Conservation (phyloP, 2,329 filamentous ascomycete species). For the Microdochium nivale region DNA sequence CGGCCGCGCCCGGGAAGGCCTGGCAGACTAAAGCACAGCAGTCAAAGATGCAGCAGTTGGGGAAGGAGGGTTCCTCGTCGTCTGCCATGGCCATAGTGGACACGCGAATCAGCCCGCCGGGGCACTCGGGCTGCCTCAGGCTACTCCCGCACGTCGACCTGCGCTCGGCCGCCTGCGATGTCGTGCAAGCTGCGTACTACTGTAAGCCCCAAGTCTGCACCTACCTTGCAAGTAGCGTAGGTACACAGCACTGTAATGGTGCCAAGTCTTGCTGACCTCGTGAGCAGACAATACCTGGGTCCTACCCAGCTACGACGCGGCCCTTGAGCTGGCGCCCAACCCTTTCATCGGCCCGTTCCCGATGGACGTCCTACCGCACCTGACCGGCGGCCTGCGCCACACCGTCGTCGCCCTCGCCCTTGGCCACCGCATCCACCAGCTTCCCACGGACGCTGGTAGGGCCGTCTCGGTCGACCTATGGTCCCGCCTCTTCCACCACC, state of each 20-base stretch:
- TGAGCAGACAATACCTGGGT: conserved; percentile 20
- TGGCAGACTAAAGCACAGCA: conserved; percentile 1
- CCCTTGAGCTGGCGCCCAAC: conserved; percentile 7
- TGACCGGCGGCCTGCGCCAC: conserved; percentile 9
- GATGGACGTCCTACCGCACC: conserved; percentile 1
- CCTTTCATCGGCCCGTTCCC: conserved; percentile 5
- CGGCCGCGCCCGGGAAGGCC: neutral
- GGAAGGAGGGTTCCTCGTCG: neutral
- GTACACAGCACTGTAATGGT: too few species aligned
- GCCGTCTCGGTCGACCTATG: conserved; percentile 1
- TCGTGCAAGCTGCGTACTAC: conserved; percentile 17
- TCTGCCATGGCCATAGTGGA: neutral
- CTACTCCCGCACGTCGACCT: conserved; percentile 6
- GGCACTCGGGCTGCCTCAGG: neutral
- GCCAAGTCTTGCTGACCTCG: neutral
- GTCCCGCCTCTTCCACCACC: conserved; percentile 14
- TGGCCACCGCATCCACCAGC: conserved; percentile 9
- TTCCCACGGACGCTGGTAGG: conserved; percentile 3
- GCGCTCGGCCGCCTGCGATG: conserved; percentile 9
- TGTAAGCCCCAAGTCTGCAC: conserved; percentile 21
- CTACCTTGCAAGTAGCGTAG: too few species aligned
- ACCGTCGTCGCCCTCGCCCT: conserved; percentile 12
- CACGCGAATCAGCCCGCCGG: neutral
- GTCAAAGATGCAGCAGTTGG: neutral
- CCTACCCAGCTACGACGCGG: conserved; percentile 12